Evolutionary conservation across 2,329 filamentous ascomycete genomes (phyloP), one percentile per base, ranked within the genome.

Genomic region (Magnaporthales sp.): DNA sequence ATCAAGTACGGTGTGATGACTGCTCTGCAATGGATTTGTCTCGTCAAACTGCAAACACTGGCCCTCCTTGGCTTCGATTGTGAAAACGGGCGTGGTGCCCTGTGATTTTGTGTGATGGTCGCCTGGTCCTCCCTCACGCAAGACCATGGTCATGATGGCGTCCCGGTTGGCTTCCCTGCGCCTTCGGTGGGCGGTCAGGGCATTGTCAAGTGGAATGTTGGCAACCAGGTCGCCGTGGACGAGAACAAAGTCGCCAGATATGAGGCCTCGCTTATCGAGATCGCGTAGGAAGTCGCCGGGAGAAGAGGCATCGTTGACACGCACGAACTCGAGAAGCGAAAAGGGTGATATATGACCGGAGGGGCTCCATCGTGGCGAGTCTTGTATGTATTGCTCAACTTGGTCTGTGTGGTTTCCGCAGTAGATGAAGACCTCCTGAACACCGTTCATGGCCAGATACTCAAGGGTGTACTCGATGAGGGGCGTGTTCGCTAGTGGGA

Each of bases 401-500:
- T 93, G 87, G 68, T 95, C 90, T 31, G 90, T 91, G 76, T 97
- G 93, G 30, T 92, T 89, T 68, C 92, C 91, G 72, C 91, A 94
- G 80, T 97, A 98, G 67, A 99, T 86, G 76, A 91, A 96, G 66
- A 98, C 91, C 70, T 97, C 92, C 72, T 95, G 89, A n/a, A 98
- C 93, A 67, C 93, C 93, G 67, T 95, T 93, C 84, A 94, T 94
- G 70, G 93, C 93, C 0, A 99, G 88, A 74, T 97, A 98, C 75
- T 98, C 93, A 73, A 98, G 88, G 4, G 94, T 98, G 77, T 99
- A 98, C 78, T 99, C 95, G 79, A 99, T 96, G 69, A 99, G 83
- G 46, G 95, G 94, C 1, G 90, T 93, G 77, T 98, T 98, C 68
- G 92, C 95, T 68, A 99, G 84, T 11, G 94, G 93, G 7, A 99